These are phyloP conservation scores for Psidium guajava DNA, from an alignment of 345 rosid species.

Conservation along the genomic window DNA sequence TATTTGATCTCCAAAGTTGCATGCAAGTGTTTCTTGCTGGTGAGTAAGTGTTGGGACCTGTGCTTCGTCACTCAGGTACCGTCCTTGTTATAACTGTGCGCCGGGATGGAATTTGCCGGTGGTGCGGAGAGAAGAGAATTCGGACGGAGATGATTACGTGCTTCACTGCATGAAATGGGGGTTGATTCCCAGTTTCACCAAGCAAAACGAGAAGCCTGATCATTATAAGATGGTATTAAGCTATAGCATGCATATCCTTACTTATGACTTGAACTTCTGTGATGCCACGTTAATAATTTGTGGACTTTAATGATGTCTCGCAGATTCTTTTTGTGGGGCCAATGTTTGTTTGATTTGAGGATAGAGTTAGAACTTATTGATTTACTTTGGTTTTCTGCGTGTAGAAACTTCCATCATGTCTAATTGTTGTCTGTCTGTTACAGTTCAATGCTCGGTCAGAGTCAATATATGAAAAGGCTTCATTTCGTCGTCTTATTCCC, in stretches of 20 bases:
- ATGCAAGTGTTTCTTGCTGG: background rate
- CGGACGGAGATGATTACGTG: slow-evolving; percentile 23
- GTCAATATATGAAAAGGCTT: slow-evolving; percentile 65
- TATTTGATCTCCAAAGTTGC: background rate
- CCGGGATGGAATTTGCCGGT: slow-evolving; percentile 72
- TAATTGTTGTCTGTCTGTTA: background rate
- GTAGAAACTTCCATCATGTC: background rate
- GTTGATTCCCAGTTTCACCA: slow-evolving; percentile 67
- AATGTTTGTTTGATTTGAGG: background rate
- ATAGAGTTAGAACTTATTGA: background rate
- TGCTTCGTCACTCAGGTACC: slow-evolving; percentile 34
- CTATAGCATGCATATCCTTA: background rate
- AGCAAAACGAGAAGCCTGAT: slow-evolving; percentile 71
- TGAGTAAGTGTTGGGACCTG: background rate
- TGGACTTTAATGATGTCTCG: background rate
- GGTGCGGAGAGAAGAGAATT: slow-evolving; percentile 39
- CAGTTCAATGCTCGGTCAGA: slow-evolving; percentile 98
- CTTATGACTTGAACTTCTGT: background rate
- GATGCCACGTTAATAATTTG: background rate
- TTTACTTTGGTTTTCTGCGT: background rate
- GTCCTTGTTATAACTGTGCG: slow-evolving; percentile 62
- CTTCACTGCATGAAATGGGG: slow-evolving; percentile 95
- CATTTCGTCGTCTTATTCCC: slow-evolving; percentile 82
- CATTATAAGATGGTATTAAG: slow-evolving; percentile 64
- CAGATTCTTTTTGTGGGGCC: background rate